Percentiles rank a stretch among this genome's conserved stretches.
Conservation (phyloP, 495 filamentous ascomycete genomes). For the Podospora pseudocomata region DNA sequence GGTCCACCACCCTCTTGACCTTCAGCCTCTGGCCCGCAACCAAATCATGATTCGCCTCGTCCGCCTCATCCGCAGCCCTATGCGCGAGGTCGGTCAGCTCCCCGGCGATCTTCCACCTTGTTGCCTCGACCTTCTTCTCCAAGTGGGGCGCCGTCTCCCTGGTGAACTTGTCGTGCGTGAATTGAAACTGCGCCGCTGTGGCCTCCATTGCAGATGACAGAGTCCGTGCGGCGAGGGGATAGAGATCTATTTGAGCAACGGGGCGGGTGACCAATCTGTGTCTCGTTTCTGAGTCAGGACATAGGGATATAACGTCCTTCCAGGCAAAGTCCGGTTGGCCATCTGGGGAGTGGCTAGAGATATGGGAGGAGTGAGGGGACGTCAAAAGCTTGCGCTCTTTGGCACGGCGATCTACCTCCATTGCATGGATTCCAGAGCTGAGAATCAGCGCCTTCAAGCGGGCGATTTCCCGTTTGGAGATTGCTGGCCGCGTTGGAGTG, state of each 20-base stretch:
- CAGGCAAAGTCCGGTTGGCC: slow-evolving; percentile 21
- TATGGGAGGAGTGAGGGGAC: slow-evolving; percentile 3
- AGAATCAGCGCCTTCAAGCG: slow-evolving; percentile 70
- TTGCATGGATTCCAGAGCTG: slow-evolving; percentile 80
- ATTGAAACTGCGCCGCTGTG: slow-evolving; percentile 52
- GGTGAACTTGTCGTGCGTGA: slow-evolving; percentile 44
- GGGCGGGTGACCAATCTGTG: slow-evolving; percentile 37
- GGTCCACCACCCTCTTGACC: slow-evolving; percentile 73
- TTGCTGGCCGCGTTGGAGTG: slow-evolving; percentile 34
- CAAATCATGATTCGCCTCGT: slow-evolving; percentile 67
- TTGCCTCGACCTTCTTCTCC: slow-evolving; percentile 34
- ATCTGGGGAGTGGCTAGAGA: not conserved
- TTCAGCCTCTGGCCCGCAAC: slow-evolving; percentile 68
- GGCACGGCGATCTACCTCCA: slow-evolving; percentile 67
- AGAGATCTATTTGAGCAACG: slow-evolving; percentile 59
- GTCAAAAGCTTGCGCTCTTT: slow-evolving; percentile 40
- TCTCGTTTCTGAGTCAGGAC: slow-evolving; percentile 22
- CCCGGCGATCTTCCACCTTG: slow-evolving; percentile 34
- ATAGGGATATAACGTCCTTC: slow-evolving; percentile 34
- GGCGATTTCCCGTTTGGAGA: slow-evolving; percentile 66
- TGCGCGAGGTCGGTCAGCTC: slow-evolving; percentile 56
- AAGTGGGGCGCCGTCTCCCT: slow-evolving; percentile 32
- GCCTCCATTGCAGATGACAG: slow-evolving; percentile 55
- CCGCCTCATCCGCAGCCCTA: slow-evolving; percentile 67
- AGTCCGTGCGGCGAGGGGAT: slow-evolving; percentile 63